These are phyloP conservation scores for Grifola frondosa DNA, from an alignment of 1,284 basidiomycete genomes.

Conservation along the genomic window DNA sequence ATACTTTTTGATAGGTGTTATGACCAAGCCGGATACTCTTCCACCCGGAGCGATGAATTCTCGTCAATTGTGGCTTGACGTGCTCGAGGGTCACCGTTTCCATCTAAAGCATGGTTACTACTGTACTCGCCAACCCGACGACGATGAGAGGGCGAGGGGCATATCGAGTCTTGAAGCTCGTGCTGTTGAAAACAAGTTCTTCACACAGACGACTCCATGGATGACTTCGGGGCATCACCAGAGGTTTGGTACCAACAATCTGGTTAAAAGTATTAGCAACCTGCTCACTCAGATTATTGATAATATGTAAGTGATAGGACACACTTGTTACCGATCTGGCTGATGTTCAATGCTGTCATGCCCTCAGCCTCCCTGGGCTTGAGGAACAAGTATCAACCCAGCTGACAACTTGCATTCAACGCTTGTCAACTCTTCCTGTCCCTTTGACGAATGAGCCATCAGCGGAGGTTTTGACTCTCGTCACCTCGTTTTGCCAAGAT, in stretches of 20 bases:
- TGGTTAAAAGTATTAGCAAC: slow-evolving; percentile 51
- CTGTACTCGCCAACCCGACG: slow-evolving; percentile 62
- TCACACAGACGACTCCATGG: slow-evolving; percentile 52
- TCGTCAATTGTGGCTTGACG: slow-evolving; percentile 45
- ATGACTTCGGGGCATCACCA: slow-evolving; percentile 37
- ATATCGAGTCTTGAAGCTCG: slow-evolving; percentile 41
- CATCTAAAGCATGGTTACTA: slow-evolving; percentile 59
- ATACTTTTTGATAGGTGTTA: slow-evolving; percentile 43
- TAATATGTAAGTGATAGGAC: slow-evolving; percentile 51
- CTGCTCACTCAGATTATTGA: slow-evolving; percentile 55
- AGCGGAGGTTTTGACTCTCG: slow-evolving; percentile 44
- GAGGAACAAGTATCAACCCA: slow-evolving; percentile 35
- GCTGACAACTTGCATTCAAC: slow-evolving; percentile 35
- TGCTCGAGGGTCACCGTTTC: slow-evolving; percentile 48
- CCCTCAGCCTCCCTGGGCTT: slow-evolving; percentile 45
- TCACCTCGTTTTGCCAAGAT: slow-evolving; percentile 45
- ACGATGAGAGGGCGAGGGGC: slow-evolving; percentile 44
- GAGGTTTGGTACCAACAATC: slow-evolving; percentile 55
- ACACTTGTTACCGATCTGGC: not conserved
- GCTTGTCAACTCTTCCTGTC: slow-evolving; percentile 43
- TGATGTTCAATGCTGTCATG: not conserved
- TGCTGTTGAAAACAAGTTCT: slow-evolving; percentile 42
- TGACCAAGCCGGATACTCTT: slow-evolving; percentile 67
- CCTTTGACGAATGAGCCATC: slow-evolving; percentile 40
- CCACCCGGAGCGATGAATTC: slow-evolving; percentile 42